These are phyloP conservation scores for Periconia sp. DNA, from an alignment of 2,329 filamentous ascomycete genomes.

Conservation along the genomic window DNA sequence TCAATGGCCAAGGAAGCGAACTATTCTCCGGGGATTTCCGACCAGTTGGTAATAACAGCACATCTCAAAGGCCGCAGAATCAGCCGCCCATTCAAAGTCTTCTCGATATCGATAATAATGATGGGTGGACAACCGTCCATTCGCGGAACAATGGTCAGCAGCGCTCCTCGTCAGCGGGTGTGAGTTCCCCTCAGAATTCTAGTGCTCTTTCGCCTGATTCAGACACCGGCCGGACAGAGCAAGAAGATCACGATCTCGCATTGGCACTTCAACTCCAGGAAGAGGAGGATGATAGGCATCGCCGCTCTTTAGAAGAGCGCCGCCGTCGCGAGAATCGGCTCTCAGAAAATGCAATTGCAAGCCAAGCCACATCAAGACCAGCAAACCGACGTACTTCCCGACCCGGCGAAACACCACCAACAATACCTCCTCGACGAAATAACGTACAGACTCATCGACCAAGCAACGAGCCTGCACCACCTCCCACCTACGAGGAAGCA, in stretches of 20 bases:
- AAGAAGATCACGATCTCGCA: conserved; percentile 84
- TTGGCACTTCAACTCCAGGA: conserved; percentile 92
- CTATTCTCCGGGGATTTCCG: conserved; percentile 92
- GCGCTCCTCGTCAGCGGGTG: conserved; percentile 9
- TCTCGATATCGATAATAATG: conserved; percentile 41
- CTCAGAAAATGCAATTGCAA: conserved; percentile 72
- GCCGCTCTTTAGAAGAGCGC: conserved; percentile 63
- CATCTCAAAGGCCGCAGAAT: conserved; percentile 26
- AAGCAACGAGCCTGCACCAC: conserved; percentile 59
- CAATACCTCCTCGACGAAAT: conserved; percentile 53
- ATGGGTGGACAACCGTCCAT: conserved; percentile 64
- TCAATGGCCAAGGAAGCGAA: conserved; percentile 81
- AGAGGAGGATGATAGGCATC: conserved; percentile 83
- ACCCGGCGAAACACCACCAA: conserved; percentile 46
- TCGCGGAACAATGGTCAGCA: conserved; percentile 37
- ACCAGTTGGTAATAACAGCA: conserved; percentile 68
- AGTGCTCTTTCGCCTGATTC: conserved; percentile 29
- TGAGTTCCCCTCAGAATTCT: conserved; percentile 17
- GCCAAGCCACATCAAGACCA: conserved; percentile 30
- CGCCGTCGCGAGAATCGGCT: conserved; percentile 70
- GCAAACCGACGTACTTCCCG: conserved; percentile 34
- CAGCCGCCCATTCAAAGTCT: conserved; percentile 36
- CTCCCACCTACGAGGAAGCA: conserved; percentile 71
- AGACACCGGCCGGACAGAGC: conserved; percentile 63
- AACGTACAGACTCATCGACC: conserved; percentile 44